Percentiles rank a stretch among this genome's conserved stretches.
Evolutionary conservation across 495 filamentous ascomycete genomes (phyloP).

Genomic region (Cudoniella acicularis): DNA sequence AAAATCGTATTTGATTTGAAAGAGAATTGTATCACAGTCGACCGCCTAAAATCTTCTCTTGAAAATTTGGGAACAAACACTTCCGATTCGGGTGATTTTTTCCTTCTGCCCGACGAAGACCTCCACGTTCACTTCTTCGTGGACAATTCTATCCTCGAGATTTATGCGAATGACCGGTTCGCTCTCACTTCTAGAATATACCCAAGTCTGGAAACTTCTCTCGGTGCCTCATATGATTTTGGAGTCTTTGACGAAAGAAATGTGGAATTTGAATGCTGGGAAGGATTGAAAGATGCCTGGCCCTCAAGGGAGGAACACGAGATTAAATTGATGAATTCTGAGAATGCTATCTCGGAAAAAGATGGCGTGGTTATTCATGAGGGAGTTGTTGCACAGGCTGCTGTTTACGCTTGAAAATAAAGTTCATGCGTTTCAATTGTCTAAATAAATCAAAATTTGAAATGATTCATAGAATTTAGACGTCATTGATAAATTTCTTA

Average conservation of each 20-base stretch:
- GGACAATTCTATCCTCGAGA: constrained; percentile 37
- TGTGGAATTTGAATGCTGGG: constrained; percentile 15
- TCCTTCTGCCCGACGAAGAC: constrained; percentile 31
- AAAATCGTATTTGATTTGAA: constrained; percentile 31
- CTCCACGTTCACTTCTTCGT: constrained; percentile 35
- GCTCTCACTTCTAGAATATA: constrained; percentile 24
- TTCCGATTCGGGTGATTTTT: constrained; percentile 21
- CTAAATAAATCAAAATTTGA: too few species aligned
- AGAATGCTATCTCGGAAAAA: background rate
- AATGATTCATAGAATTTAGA: too few species aligned
- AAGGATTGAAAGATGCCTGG: constrained; percentile 17
- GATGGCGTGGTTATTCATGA: background rate
- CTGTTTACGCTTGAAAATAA: background rate
- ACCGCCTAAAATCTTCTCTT: constrained; percentile 25
- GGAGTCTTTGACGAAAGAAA: constrained; percentile 12
- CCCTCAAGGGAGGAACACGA: background rate
- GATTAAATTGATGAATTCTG: background rate
- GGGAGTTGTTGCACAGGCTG: background rate
- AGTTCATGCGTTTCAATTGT: too few species aligned
- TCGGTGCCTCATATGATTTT: constrained; percentile 13
- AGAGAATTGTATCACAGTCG: constrained; percentile 24
- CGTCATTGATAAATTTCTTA: too few species aligned
- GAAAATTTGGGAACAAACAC: constrained; percentile 26
- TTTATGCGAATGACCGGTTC: constrained; percentile 40
- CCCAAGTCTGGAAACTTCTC: constrained; percentile 14